A percentile compares a stretch with the other conserved stretches of the same genome.
Evolutionary conservation across 768 basidiomycete genomes (phyloP).

Genomic region (Lentinula aciculospora): DNA sequence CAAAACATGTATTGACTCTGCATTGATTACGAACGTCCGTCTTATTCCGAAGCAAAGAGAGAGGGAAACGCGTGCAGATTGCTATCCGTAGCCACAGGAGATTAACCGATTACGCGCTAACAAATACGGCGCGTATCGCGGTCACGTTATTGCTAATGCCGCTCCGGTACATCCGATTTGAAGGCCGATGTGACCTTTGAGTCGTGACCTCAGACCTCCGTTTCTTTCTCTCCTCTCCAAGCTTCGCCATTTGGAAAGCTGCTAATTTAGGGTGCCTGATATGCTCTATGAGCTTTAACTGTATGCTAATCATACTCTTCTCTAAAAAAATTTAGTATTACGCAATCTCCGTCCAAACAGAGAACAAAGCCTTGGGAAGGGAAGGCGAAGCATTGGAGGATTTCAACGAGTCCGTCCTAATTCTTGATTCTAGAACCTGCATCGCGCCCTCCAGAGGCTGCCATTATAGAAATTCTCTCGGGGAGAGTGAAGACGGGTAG

Average conservation of each 20-base stretch:
- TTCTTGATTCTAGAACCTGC: neutral
- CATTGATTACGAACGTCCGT: too few species aligned
- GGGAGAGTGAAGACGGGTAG: neutral
- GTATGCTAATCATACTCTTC: neutral
- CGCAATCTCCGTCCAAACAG: neutral
- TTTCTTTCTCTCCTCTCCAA: neutral
- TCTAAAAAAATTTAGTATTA: neutral
- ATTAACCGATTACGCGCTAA: neutral
- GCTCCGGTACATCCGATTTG: neutral
- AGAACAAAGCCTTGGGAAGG: neutral
- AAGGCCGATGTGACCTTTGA: neutral
- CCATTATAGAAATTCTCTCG: neutral
- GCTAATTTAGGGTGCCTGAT: neutral
- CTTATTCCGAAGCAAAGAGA: too few species aligned
- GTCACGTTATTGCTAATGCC: neutral
- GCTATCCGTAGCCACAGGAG: too few species aligned
- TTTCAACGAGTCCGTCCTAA: neutral
- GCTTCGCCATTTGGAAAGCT: neutral
- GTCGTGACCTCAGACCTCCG: neutral
- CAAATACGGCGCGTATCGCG: neutral
- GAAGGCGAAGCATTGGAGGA: neutral
- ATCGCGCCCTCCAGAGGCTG: neutral
- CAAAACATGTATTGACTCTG: too few species aligned
- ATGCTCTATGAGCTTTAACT: neutral
- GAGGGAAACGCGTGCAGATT: too few species aligned